These are phyloP conservation scores for Bidens hawaiensis DNA, from an alignment of 140 eudicot species.

Conservation along the genomic window DNA sequence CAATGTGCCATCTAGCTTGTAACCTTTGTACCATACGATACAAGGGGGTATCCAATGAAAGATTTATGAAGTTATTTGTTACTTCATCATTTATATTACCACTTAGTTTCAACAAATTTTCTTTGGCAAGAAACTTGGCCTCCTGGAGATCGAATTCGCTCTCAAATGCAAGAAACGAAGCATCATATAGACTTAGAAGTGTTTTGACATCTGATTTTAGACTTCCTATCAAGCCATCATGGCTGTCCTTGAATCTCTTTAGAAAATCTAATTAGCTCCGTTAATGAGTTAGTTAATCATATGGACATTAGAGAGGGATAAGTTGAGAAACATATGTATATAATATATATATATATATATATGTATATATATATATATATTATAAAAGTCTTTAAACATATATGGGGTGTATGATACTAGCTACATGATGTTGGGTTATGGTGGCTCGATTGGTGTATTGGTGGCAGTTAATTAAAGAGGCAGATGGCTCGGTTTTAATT, in stretches of 20 bases:
- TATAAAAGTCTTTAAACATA: no score
- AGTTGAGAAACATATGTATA: no score
- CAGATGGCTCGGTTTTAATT: no score
- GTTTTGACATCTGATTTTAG: background rate
- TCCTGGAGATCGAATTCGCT: conserved; percentile 8
- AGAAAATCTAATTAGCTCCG: no score
- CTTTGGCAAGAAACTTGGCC: background rate
- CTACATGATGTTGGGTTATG: no score
- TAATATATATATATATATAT: no score
- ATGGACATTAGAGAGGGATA: no score
- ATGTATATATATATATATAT: no score
- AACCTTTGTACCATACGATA: conserved; percentile 3
- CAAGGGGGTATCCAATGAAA: conserved; percentile 20
- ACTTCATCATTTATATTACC: background rate
- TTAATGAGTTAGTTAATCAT: no score
- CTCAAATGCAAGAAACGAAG: conserved; percentile 10
- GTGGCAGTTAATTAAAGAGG: no score
- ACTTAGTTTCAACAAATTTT: background rate
- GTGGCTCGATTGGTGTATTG: no score
- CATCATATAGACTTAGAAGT: conserved; percentile 16
- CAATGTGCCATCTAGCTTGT: conserved; percentile 27
- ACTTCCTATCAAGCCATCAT: background rate
- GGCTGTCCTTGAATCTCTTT: background rate
- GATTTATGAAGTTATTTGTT: background rate
- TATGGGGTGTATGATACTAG: no score